Base-by-base conservation (phyloP, 2,329 filamentous ascomycete species). In the Kalaharituber pfeilii region DNA sequence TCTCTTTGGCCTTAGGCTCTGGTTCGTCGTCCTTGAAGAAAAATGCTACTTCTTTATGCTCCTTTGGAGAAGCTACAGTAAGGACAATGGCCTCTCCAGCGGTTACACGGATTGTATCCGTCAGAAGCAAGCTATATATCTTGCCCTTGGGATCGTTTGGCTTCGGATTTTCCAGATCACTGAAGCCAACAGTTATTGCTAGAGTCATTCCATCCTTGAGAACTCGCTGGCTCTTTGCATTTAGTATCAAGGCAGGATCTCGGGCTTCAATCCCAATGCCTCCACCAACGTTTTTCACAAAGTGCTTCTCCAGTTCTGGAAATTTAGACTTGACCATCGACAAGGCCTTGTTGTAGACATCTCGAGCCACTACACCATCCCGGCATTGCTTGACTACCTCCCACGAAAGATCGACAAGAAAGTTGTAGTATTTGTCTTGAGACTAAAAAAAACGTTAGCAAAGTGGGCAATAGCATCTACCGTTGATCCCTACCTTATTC, bases 11-110 rank as follows among this genome's bases (percentile, higher is more conserved):
- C 65, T 91, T 93, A n/a, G 86, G 84, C 67, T 86, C 81, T 59
- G 93, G 85, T 66, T 94, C 86, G 57, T 94, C 87, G 62, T 96
- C 89, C 66, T 94, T 94, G 74, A 98, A 98, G 71, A 95, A 96
- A 73, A 98, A 98, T 0, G 89, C 94, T 36, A 89, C 89, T 3
- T 87, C 87, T 64, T 96, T 91, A 56, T 94, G 79, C 65, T 94
- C 89, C 26, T 85, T 84, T 1, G 88, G 81, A 0, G 89, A 88
- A 66, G 95, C 88, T 56, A 86, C 87, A 18, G 91, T 98, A 70
- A 98, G 96, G 26, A 95, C 80, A 28, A 87, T 86, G n/a, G 71
- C 71, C 3, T 73, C 71, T 53, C 65, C 69, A 5, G 78, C 73
- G 9, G 83, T 85, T 50, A 95, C 86, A 63, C 91, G 86, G 45